Conservation (phyloP, 169 alveolate genomes). For the Eimeria maxima region DNA sequence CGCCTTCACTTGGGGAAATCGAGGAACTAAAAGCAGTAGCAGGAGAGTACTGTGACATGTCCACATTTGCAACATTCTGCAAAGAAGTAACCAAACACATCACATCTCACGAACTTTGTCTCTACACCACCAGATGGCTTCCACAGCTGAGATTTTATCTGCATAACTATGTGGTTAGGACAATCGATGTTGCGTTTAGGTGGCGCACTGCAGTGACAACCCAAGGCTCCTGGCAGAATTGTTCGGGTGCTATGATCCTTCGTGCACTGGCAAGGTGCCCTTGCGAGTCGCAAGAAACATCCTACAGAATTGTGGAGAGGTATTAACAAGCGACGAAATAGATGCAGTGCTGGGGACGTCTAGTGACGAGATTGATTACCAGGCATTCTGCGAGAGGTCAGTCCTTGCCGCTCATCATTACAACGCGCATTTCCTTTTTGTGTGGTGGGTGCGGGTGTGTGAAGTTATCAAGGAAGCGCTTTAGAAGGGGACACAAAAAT, state of each 20-base stretch:
- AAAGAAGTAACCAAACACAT: constrained; percentile 37
- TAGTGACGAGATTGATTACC: constrained; percentile 51
- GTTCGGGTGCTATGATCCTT: constrained; percentile 61
- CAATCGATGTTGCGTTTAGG: constrained; percentile 13
- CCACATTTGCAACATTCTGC: constrained; percentile 71
- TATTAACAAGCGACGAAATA: constrained; percentile 31
- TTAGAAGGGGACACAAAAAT: neutral
- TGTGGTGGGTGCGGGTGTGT: neutral
- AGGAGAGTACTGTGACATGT: constrained; percentile 66
- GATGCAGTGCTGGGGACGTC: constrained; percentile 39
- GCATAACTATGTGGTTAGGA: neutral
- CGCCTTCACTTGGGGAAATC: constrained; percentile 63
- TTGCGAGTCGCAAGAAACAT: constrained; percentile 61
- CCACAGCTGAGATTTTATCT: neutral
- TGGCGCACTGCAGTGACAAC: constrained; percentile 60
- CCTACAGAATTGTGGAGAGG: constrained; percentile 68
- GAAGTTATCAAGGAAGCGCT: neutral
- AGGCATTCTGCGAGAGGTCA: constrained; percentile 64
- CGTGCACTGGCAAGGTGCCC: constrained; percentile 58
- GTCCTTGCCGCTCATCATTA: neutral
- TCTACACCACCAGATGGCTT: neutral
- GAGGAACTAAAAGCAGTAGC: constrained; percentile 58
- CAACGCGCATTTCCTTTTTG: neutral
- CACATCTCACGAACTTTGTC: neutral
- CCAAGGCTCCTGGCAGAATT: constrained; percentile 68